A percentile compares a stretch with the other conserved stretches of the same genome.
These are phyloP conservation scores for Tephrocybe sp. DNA, from an alignment of 768 basidiomycete species.

Conservation along the genomic window DNA sequence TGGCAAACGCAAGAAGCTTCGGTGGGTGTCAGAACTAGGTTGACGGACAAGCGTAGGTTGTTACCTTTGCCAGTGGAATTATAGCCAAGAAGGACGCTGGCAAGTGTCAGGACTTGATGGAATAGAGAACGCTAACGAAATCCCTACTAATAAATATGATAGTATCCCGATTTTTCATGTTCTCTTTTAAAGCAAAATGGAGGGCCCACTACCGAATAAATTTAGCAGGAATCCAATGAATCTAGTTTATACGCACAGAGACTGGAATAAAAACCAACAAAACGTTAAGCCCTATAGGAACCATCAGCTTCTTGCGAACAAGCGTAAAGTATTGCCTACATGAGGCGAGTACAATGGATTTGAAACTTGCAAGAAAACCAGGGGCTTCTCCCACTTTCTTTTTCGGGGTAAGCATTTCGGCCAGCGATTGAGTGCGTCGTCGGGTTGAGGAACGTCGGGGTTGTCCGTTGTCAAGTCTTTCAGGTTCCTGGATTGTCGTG, in stretches of 20 bases:
- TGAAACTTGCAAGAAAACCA: slow-evolving; percentile 43
- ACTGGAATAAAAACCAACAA: slow-evolving; percentile 71
- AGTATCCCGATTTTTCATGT: slow-evolving; percentile 44
- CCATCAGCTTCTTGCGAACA: background rate
- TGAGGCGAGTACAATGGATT: slow-evolving; percentile 53
- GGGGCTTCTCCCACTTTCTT: slow-evolving; percentile 47
- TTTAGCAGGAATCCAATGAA: background rate
- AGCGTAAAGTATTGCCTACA: slow-evolving; percentile 39
- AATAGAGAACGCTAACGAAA: background rate
- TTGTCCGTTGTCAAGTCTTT: background rate
- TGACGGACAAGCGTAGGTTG: background rate
- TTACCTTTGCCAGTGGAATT: slow-evolving; percentile 79
- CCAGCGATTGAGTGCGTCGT: slow-evolving; percentile 19
- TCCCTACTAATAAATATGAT: slow-evolving; percentile 72
- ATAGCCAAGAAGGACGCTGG: slow-evolving; percentile 80
- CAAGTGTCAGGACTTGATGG: background rate
- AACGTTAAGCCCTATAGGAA: slow-evolving; percentile 61
- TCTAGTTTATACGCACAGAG: slow-evolving; percentile 48
- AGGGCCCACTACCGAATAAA: slow-evolving; percentile 61
- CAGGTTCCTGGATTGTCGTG: background rate
- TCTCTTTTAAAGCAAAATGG: slow-evolving; percentile 52
- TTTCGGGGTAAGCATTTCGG: slow-evolving; percentile 33
- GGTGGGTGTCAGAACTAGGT: background rate
- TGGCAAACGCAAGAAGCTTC: slow-evolving; percentile 80
- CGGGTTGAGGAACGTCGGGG: background rate